Conservation (phyloP, 2,329 filamentous ascomycete species). For the Talaromyces islandicus region DNA sequence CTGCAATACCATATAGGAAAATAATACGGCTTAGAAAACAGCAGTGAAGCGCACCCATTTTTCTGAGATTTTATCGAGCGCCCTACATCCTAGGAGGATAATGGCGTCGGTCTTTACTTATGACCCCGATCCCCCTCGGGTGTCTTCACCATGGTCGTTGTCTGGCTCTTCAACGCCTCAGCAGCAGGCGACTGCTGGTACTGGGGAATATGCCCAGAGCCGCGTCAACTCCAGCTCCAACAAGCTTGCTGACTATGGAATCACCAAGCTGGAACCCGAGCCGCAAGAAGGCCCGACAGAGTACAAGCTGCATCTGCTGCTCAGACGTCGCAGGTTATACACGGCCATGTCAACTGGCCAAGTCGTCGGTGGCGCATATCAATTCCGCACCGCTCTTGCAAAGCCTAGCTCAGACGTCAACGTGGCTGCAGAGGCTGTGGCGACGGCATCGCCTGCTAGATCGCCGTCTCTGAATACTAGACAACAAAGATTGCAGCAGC, state of each 20-base stretch:
- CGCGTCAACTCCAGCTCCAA: constrained; percentile 16
- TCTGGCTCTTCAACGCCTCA: constrained; percentile 42
- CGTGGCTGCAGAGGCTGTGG: constrained; percentile 15
- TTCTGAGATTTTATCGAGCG: background rate
- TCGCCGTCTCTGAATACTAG: constrained; percentile 61
- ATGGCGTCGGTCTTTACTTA: constrained; percentile 98
- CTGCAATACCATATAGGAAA: constrained; percentile 7
- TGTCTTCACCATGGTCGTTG: constrained; percentile 83
- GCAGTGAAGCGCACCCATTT: background rate
- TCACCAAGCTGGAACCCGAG: constrained; percentile 77
- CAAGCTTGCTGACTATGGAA: constrained; percentile 51
- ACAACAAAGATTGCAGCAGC: constrained; percentile 77
- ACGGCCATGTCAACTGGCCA: constrained; percentile 62
- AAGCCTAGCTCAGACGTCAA: constrained; percentile 23
- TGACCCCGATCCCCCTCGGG: constrained; percentile 77
- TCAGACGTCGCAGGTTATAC: constrained; percentile 72
- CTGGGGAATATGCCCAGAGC: background rate
- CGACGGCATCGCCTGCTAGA: constrained; percentile 19
- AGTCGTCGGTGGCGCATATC: constrained; percentile 48
- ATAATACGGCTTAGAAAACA: constrained; percentile 2
- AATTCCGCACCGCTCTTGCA: constrained; percentile 29
- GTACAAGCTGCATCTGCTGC: constrained; percentile 88
- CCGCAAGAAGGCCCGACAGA: constrained; percentile 92
- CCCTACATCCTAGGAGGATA: background rate
- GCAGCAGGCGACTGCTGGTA: constrained; percentile 13